Conservation (phyloP, 2,329 filamentous ascomycete species). For the Phoma sp. region DNA sequence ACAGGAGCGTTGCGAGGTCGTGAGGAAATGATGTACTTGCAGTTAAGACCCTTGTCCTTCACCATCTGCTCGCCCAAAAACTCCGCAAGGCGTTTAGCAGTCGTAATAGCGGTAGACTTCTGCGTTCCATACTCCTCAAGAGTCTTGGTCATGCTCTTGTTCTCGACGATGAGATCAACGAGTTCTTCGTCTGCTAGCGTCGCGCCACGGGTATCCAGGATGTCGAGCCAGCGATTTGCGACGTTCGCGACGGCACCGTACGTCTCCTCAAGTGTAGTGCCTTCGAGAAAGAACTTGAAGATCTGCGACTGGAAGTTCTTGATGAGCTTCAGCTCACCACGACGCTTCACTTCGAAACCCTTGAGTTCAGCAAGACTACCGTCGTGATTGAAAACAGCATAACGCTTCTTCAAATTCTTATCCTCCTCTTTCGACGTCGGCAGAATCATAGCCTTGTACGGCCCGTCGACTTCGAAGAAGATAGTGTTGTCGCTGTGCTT, state of each 20-base stretch:
- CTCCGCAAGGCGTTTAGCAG: constrained; percentile 90
- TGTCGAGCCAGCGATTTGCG: constrained; percentile 95
- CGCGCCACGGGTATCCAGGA: constrained; percentile 84
- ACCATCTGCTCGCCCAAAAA: constrained; percentile 99
- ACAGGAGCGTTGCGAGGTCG: constrained; percentile 87
- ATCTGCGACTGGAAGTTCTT: constrained; percentile 99
- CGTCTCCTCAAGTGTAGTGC: constrained; percentile 83
- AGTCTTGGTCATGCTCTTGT: constrained; percentile 97
- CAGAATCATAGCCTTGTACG: constrained; percentile 96
- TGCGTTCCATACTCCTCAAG: constrained; percentile 94
- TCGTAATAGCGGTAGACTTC: constrained; percentile 99
- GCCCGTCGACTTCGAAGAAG: constrained; percentile 98
- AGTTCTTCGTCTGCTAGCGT: constrained; percentile 96
- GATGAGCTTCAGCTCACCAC: constrained; percentile 98
- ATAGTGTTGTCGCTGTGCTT: constrained; percentile 99
- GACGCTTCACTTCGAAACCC: constrained; percentile 95
- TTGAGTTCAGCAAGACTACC: constrained; percentile 95
- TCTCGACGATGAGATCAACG: constrained; percentile 99
- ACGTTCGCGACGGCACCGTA: constrained; percentile 93
- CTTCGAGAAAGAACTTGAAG: constrained; percentile 98
- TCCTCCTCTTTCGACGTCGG: constrained; percentile 98
- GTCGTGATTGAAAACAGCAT: constrained; percentile 98
- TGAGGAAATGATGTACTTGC: constrained; percentile 98
- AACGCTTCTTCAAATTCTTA: constrained; percentile 99
- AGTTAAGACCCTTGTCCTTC: constrained; percentile 98